phyloP scores from a whole-genome alignment of 2,329 filamentous ascomycete genomes.

The Ceratocystis alfenasii region DNA sequence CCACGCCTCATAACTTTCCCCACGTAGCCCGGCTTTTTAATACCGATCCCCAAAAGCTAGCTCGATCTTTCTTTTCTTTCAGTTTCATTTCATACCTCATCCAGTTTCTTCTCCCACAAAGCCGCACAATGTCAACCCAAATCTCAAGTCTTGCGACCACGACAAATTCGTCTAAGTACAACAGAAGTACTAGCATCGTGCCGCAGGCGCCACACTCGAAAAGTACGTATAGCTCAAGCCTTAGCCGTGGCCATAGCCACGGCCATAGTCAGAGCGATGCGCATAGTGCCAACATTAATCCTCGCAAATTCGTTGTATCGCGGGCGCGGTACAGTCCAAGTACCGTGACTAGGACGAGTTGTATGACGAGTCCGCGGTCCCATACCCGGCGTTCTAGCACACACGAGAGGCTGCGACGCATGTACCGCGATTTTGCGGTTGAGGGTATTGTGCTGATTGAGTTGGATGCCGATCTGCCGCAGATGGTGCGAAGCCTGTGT shows the following conservation, averaged over 20 bases:
- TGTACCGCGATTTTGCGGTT: constrained; percentile 18
- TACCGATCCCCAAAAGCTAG: neutral
- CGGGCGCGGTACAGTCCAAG: neutral
- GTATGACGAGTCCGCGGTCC: neutral
- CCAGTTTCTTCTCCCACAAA: neutral
- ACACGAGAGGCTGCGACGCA: constrained; percentile 7
- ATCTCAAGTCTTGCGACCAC: neutral
- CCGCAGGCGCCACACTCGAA: neutral
- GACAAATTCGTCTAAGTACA: neutral
- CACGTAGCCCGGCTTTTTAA: neutral
- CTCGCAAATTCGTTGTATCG: neutral
- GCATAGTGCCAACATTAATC: neutral
- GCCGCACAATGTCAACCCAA: neutral
- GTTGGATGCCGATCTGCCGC: constrained; percentile 18
- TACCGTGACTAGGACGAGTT: neutral
- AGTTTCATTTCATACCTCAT: neutral
- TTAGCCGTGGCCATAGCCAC: neutral
- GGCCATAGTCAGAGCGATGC: neutral
- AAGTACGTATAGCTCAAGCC: neutral
- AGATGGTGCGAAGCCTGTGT: constrained; percentile 18
- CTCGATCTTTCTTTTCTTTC: neutral
- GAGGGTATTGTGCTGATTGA: constrained; percentile 16
- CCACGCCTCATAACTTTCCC: neutral
- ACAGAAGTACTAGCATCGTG: neutral
- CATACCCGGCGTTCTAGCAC: neutral